Conservation (phyloP, 83 land plant species). For the Thuja plicata region DNA sequence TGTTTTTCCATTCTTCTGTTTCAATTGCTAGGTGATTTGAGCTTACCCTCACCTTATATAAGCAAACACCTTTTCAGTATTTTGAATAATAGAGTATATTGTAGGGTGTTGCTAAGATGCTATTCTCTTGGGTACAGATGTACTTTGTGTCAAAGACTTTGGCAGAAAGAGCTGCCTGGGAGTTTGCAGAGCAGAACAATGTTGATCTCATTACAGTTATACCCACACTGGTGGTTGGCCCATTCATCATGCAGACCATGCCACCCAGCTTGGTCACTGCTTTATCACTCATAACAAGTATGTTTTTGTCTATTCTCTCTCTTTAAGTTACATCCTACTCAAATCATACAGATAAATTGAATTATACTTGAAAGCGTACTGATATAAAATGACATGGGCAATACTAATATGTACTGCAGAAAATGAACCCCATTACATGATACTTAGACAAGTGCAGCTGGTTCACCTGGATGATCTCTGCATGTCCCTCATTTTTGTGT, state of each 20-base stretch:
- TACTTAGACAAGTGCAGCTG: constrained; percentile 15
- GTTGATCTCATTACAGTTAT: constrained; percentile 51
- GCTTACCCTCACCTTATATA: neutral
- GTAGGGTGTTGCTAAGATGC: neutral
- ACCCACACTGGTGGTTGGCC: constrained; percentile 63
- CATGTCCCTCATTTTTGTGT: constrained; percentile 10
- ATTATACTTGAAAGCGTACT: neutral
- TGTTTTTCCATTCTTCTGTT: neutral
- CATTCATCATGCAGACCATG: constrained; percentile 44
- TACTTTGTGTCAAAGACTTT: constrained; percentile 56
- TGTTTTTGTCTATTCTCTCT: neutral
- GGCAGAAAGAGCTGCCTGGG: constrained; percentile 58
- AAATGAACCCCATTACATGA: constrained; percentile 13
- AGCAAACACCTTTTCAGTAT: neutral
- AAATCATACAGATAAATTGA: neutral
- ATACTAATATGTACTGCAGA: constrained; percentile 8
- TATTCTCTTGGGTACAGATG: neutral
- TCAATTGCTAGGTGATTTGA: neutral
- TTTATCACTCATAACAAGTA: constrained; percentile 48
- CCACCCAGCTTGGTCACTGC: constrained; percentile 62
- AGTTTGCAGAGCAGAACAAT: constrained; percentile 44
- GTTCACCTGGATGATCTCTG: constrained; percentile 17
- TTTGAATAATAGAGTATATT: neutral
- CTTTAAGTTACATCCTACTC: neutral
- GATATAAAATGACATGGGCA: neutral